Evolutionary conservation across 1,284 basidiomycete species (phyloP), one percentile per base, ranked within the genome.

Genomic region (Apiotrichum porosum): DNA sequence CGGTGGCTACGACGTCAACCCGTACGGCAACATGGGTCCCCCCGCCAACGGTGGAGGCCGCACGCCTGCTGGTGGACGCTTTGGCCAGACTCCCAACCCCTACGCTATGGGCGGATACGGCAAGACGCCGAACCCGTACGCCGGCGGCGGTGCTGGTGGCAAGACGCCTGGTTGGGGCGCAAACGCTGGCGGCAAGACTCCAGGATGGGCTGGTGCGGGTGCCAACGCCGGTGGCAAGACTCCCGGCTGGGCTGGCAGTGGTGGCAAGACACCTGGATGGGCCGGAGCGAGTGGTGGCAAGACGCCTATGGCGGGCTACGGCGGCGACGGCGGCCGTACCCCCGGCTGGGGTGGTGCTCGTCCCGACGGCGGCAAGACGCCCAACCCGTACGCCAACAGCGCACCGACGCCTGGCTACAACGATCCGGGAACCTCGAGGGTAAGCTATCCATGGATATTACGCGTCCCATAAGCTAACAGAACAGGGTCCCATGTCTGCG

Each of bases 101-200:
- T 83, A 83, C 58, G 76, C 73, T 14, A 51, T 73, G 17, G 78
- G 79, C 40, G 76, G 76, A 19, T 75, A 75, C 44, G 51, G 68
- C 47, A 60, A 56, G 42, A 88, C 85, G 15, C 85, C 85, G 4
- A 87, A 87, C 68, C 84, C 85, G 1, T 85, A 86, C 57, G 79
- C 77, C 1, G 80, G 8, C 28, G 49, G 34, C 42, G 39, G 47
- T 17, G 37, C 21, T 15, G 45, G 45, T 9, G 46, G 46, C 13
- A 48, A 48, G 41, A 48, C 40, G 0, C 82, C 81, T 76, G 78
- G 76, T 6, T 51, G 55, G 47, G 54, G 44, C 42, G 9, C 17
- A 4, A 28, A 19, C 23, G 77, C 76, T 9, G 74, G 74, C 8
- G 77, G 79, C 24, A 76, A 78, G 39, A 84, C 81, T 3, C 77